Evolutionary conservation across 352 stramenopile species (phyloP), one percentile per base, ranked within the genome.

Genomic region (Plasmopara muralis): DNA sequence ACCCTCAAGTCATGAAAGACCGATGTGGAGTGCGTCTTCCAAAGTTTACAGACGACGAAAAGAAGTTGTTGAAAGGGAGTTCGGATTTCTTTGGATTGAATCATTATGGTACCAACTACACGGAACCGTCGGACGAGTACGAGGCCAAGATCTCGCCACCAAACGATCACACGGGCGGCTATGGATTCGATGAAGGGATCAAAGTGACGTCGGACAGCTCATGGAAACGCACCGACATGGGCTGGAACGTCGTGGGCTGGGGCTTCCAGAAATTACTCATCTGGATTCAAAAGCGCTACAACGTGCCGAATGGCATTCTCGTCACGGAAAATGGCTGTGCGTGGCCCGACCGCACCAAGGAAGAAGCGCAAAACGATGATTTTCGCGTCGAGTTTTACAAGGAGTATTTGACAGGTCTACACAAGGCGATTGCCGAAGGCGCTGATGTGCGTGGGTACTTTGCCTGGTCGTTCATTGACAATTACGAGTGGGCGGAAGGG

Each of bases 81-180:
- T 77, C 59, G 30, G 95, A 98, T 58, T 98, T 98, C 64, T 88
- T 98, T 34, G 93, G 89, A 2, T 64, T 98, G 1, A 98, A 98
- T 69, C 88, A 97, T 65, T 98, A 98, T 69, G 82, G 77, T 30
- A 83, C 79, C 14, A 64, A 54, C 50, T 83, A 81, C 47, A 38
- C 43, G 5, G 72, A 65, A 56, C 68, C 72, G 3, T 79, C 70
- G 5, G 49, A 64, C 14, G 70, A 66, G 44, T 86, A 70, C 15
- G 45, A 80, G 30, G 65, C 54, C n/a, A 64, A 69, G 8, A 66
- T 72, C 16, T 29, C 49, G 2, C 62, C 70, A 9, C 59, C 67
- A 12, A 62, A 62, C 28, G 60, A 69, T 30, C 48, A 5, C 30
- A 72, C 60, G 28, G 70, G 73, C 7, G 55, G 65, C 33, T 64